Evolutionary conservation across 2,329 filamentous ascomycete genomes (phyloP).

Genomic region (Colletotrichum sp.): DNA sequence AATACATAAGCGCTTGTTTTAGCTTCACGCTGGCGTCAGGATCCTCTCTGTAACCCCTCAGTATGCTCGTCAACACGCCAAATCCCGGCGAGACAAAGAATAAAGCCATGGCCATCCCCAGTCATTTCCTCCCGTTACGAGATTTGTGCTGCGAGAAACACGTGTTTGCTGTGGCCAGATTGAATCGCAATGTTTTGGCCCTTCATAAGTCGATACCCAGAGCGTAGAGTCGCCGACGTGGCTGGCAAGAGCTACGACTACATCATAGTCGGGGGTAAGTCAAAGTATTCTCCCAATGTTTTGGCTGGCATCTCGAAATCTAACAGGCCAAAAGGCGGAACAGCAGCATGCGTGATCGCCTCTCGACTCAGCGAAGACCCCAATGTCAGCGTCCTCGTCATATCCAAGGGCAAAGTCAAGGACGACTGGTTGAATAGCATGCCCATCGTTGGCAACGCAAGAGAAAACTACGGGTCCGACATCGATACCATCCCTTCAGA

Average conservation of each 20-base stretch:
- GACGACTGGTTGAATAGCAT: slow-evolving; percentile 33
- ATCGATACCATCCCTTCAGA: slow-evolving; percentile 30
- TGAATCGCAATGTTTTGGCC: slow-evolving; percentile 27
- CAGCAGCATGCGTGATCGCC: slow-evolving; percentile 52
- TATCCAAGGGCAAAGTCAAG: slow-evolving; percentile 37
- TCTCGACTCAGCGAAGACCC: slow-evolving; percentile 46
- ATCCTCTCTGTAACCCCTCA: background rate
- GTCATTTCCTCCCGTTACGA: fast-evolving
- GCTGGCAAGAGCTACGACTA: slow-evolving; percentile 44
- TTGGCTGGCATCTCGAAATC: background rate
- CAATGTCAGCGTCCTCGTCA: slow-evolving; percentile 39
- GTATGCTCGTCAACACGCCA: background rate
- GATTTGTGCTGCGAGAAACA: too few species aligned
- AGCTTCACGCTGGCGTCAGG: background rate
- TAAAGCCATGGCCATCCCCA: background rate
- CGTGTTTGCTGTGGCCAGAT: background rate
- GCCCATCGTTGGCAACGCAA: slow-evolving; percentile 34
- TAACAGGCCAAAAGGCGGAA: slow-evolving; percentile 38
- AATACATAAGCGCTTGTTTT: background rate
- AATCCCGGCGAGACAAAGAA: background rate
- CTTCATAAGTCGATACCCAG: slow-evolving; percentile 28
- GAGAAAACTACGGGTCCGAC: slow-evolving; percentile 24
- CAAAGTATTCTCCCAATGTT: background rate
- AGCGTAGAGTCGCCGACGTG: slow-evolving; percentile 24
- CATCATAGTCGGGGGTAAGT: slow-evolving; percentile 45